Evolutionary conservation across 352 stramenopile species (phyloP), one percentile per base, ranked within the genome.

Genomic region (Phytophthora melonis): DNA sequence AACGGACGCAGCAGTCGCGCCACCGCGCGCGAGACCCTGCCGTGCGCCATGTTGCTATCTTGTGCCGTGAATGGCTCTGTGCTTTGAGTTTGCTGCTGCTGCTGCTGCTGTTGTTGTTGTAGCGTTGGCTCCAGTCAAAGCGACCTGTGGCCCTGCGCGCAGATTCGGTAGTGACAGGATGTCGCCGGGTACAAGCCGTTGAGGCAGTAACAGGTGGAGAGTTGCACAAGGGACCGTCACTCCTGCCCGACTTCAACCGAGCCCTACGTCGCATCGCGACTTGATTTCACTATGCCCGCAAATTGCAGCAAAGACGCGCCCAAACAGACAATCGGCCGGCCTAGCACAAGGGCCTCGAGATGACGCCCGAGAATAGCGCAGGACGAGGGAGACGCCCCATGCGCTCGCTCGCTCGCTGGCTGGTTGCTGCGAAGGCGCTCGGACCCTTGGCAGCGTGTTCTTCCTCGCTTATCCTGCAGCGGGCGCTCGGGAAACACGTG

Each of bases 1-100:
- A 89, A 84, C 13, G 79, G 65, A 21, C 74, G 74, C 64, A 87
- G 43, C 23, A 89, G 68, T 39, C 74, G 69, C 66, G 72, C 61
- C 62, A 89, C 72, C 1, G 77, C 72, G 63, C 75, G 77, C 61
- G 79, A 86, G 58, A 89, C 56, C 25, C 75, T 64, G 53, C 74
- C 71, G 27, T 86, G 70, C 8, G 80, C 16, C 68, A 84, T 78
- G 5, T 6, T 18, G 36, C 36, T 43, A 43, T 43, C 10, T 10
- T 18, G 36, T 18, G 36, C 10, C 36, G 5, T 10, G 36, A 43
- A 43, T 43, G 36, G 36, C 34, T 43, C 3, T 43, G 34, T 11
- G 34, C 36, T 16, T n/a, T n/a, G n/a, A n/a, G 36, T 34, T 34
- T 30, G 27, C 5, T 30, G n/a, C 47, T 9, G 4, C 23, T 58